Percentiles rank a stretch among this genome's conserved stretches.
These are phyloP conservation scores for Termitomyces sp. DNA, from an alignment of 768 basidiomycete species.

Conservation along the genomic window DNA sequence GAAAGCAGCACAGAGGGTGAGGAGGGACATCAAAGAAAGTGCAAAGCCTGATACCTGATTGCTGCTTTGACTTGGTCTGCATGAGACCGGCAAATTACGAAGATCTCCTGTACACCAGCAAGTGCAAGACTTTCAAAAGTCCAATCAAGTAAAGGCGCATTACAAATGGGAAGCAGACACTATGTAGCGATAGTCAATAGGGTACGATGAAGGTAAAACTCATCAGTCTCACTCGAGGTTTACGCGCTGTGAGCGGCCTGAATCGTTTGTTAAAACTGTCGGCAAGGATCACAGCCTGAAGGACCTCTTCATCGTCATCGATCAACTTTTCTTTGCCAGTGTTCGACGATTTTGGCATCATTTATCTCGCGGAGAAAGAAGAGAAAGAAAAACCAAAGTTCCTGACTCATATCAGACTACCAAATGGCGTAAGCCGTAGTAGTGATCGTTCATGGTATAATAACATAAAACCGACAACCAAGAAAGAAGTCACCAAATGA, in stretches of 20 bases:
- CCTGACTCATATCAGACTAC: conserved; percentile 19
- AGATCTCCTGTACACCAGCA: conserved; percentile 95
- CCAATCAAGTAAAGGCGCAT: conserved; percentile 91
- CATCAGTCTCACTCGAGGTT: conserved; percentile 65
- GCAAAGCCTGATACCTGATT: conserved; percentile 57
- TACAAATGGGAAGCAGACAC: conserved; percentile 93
- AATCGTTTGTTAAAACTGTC: conserved; percentile 96
- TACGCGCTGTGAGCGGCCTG: conserved; percentile 80
- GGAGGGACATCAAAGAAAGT: conserved; percentile 2
- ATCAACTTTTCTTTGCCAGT: conserved; percentile 58
- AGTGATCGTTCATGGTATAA: background rate
- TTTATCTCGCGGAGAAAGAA: conserved; percentile 20
- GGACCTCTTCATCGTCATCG: conserved; percentile 73
- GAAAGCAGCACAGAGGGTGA: conserved; percentile 7
- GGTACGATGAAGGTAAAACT: conserved; percentile 4
- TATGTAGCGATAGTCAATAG: conserved; percentile 23
- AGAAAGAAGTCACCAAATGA: conserved; percentile 31
- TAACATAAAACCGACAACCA: background rate
- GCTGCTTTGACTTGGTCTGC: conserved; percentile 80
- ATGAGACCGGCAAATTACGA: conserved; percentile 91
- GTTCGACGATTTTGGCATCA: conserved; percentile 59
- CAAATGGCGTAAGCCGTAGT: conserved; percentile 10
- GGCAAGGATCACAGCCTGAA: conserved; percentile 93
- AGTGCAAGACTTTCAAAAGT: conserved; percentile 92
- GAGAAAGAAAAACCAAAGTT: conserved; percentile 9